Evolutionary conservation across 768 basidiomycete species (phyloP).

Genomic region (Termitomyces sp.): DNA sequence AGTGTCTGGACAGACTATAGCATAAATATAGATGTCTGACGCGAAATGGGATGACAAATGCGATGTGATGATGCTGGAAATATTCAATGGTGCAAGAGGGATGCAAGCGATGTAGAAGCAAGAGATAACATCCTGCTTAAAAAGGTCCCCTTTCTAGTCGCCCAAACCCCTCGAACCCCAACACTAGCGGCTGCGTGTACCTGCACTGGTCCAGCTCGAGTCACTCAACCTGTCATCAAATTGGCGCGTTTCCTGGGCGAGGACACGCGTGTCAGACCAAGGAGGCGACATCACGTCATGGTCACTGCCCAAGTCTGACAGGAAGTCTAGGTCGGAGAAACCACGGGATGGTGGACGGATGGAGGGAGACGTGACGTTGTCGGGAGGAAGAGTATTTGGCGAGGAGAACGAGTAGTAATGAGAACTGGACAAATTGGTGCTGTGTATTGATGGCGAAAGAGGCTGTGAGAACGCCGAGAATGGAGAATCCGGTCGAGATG

Average conservation of each 20-base stretch:
- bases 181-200: conserved; percentile 7
- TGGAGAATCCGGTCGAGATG: conserved; percentile 34
- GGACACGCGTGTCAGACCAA: conserved; percentile 4
- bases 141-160: neutral
- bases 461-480: conserved; percentile 25
- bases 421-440: conserved; percentile 3
- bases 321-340: conserved; percentile 16
- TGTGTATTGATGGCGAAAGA: conserved; percentile 7
- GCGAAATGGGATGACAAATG: neutral
- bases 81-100: neutral
- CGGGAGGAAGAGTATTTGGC: conserved; percentile 3
- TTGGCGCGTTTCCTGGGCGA: conserved; percentile 1
- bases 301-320: conserved; percentile 14
- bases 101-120: neutral
- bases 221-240: conserved; percentile 10
- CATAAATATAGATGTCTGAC: neutral
- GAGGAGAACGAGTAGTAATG: conserved; percentile 16
- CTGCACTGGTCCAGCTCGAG: conserved; percentile 18
- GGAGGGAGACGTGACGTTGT: conserved; percentile 2
- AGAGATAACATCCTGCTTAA: neutral
- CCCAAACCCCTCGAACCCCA: neutral
- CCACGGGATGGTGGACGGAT: conserved; percentile 10
- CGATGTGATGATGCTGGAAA: neutral
- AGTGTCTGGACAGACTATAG: neutral
- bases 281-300: conserved; percentile 11